Base-by-base conservation (phyloP, 768 basidiomycete species). In the Lactarius vividus region DNA sequence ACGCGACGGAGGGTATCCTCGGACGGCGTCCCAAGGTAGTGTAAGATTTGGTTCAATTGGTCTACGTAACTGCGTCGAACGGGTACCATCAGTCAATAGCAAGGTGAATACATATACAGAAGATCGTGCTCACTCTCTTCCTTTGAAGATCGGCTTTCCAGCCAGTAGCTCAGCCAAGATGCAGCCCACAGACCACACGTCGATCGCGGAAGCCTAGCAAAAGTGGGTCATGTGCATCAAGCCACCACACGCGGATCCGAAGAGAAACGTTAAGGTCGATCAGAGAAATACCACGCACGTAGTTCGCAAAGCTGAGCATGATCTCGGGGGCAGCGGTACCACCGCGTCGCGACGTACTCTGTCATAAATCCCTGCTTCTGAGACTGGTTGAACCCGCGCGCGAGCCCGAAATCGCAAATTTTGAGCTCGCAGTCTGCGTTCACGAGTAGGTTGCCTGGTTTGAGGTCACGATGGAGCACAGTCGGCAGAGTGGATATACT, bases 301-400 rank as follows among this genome's bases (percentile, higher is more conserved):
- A 94, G 79, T 94, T 94, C 26, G 92, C 92, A 71, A 94, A 96
- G 79, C 93, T 95, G 72, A 98, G 75, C 97, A 98, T 99, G 78
- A 98, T 99, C 79, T 99, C 97, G 0, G 97, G 96, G 26, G 96
- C 96, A n/a, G 40, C 96, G 83, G 75, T 99, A 99, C 96, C 96
- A 98, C 63, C 96, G 84, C 9, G 96, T 99, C n/a, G 96, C 96
- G 37, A 98, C 91, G 75, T 96, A 98, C 79, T 98, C 97, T 0
- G 97, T 98, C 96, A 98, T 98, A 79, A 98, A 98, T 0, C 96
- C 96, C 73, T 89, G 90, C 72, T 91, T 91, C 85, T 88, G 40
- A 84, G 85, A 39, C 90, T 89, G 93, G 26, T 89, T 93, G 77
- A 95, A 96, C 2, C 95, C 95, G 74, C 96, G 82, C 4, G 97